These are phyloP conservation scores for Salvia miltiorrhiza DNA, from an alignment of 257 asterid species.

Conservation along the genomic window DNA sequence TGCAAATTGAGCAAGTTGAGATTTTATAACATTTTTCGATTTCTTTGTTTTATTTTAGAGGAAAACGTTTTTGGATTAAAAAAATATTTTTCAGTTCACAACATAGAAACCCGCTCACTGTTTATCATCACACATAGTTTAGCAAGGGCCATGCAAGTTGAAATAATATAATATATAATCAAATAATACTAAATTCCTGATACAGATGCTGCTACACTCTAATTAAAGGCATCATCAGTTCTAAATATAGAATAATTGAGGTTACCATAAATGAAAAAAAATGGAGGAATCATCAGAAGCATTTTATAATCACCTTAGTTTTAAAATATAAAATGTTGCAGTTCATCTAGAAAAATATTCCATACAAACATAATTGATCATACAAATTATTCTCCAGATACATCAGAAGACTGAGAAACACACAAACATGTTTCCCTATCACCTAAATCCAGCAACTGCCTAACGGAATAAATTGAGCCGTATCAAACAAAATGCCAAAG, in stretches of 20 bases:
- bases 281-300: background rate
- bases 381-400: background rate
- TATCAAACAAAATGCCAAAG: background rate
- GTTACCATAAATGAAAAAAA: slow-evolving; percentile 8
- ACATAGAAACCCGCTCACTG: slow-evolving; percentile 10
- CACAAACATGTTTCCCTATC: background rate
- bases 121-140: slow-evolving; percentile 22
- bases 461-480: background rate
- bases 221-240: background rate
- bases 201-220: slow-evolving; percentile 3
- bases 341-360: background rate
- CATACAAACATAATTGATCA: background rate
- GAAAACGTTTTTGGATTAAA: background rate
- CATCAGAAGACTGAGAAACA: background rate
- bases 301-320: background rate
- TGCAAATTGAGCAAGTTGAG: slow-evolving; percentile 45
- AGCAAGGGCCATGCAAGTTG: slow-evolving; percentile 30
- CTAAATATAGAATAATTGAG: background rate
- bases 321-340: background rate
- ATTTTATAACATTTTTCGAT: slow-evolving; percentile 10
- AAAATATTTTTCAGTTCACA: slow-evolving; percentile 17
- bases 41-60: too few relatives aligned
- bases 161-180: slow-evolving; percentile 6
- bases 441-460: background rate
- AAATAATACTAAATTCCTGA: slow-evolving; percentile 12